Evolutionary conservation across 495 filamentous ascomycete genomes (phyloP).

Genomic region (Penicillium arizonense): DNA sequence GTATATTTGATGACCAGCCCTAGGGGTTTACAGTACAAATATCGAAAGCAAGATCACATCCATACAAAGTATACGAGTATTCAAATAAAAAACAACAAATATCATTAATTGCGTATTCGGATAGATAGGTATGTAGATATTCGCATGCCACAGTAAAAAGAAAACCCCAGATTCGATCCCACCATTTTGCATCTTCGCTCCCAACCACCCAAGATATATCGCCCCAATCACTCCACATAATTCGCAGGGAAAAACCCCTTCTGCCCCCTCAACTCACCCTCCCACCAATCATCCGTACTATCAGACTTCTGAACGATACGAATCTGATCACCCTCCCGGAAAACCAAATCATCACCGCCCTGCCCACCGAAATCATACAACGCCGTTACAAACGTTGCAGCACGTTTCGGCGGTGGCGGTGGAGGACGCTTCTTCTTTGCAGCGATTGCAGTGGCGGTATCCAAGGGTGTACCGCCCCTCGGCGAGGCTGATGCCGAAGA

Average conservation of each 20-base stretch:
- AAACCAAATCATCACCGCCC: constrained; percentile 70
- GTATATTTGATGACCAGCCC: too few relatives aligned
- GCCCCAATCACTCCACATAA: constrained; percentile 53
- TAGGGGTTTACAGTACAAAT: too few relatives aligned
- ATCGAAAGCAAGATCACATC: not conserved
- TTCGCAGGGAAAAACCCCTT: constrained; percentile 89
- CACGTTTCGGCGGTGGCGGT: constrained; percentile 68
- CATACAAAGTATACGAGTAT: not conserved
- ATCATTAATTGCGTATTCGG: not conserved
- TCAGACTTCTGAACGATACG: constrained; percentile 79
- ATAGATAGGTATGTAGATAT: not conserved
- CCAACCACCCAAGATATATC: not conserved
- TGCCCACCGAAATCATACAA: constrained; percentile 78
- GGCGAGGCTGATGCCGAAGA: constrained; percentile 21
- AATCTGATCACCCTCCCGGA: constrained; percentile 83
- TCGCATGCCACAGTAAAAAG: not conserved
- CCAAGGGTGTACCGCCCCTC: not conserved
- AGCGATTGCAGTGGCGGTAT: constrained; percentile 14
- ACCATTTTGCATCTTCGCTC: not conserved
- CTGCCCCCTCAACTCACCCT: constrained; percentile 74
- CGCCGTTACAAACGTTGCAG: constrained; percentile 69
- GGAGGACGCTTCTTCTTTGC: constrained; percentile 60
- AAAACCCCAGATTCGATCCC: not conserved
- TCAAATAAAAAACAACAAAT: not conserved
- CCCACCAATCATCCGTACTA: constrained; percentile 94